Evolutionary conservation across 2,329 filamentous ascomycete species (phyloP), one percentile per base, ranked within the genome.

Genomic region (Claviceps spartinae): DNA sequence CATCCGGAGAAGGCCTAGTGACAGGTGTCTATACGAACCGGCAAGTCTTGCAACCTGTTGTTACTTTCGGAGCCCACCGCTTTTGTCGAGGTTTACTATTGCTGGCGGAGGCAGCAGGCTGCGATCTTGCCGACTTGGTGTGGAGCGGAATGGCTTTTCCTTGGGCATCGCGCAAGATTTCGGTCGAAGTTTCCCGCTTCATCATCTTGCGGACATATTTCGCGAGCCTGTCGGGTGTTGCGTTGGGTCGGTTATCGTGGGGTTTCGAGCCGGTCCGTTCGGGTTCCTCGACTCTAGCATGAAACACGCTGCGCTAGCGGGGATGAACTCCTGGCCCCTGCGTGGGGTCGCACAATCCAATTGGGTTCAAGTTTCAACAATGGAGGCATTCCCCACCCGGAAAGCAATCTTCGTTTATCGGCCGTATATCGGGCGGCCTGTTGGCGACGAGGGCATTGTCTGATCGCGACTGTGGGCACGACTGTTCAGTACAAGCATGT

Each of bases 21-120:
- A 45, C 42, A 41, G 36, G n/a, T 51, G 38, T 44, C 38, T 20
- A 34, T 9, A 52, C 50, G 50, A 36, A 52, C 51, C 51, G 51
- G 40, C 51, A 52, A 44, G 51, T 52, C 26, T 46, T 52, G 51
- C 51, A 52, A n/a, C 51, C 51, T 34, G 51, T 49, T 34, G 30
- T 45, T 22, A 52, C 40, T 34, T 49, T 52, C 9, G 50, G 45
- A 24, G 51, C 51, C 51, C 51, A 52, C 11, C 51, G 51, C 24
- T 49, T 52, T 22, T 52, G 46, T 18, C 51, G 40, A 5, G 46
- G 51, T 42, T 42, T 45, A 13, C 40, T 34, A 40, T 26, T 44
- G 41, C 20, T 48, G 26, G 11, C 37, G 20, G 14, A 38, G 16
- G 48, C 6, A 18, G 38, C 1, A 34, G 38, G 14, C 38, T 49